Evolutionary conservation across 441 rosid species (phyloP).

Genomic region (Capsella rubella): DNA sequence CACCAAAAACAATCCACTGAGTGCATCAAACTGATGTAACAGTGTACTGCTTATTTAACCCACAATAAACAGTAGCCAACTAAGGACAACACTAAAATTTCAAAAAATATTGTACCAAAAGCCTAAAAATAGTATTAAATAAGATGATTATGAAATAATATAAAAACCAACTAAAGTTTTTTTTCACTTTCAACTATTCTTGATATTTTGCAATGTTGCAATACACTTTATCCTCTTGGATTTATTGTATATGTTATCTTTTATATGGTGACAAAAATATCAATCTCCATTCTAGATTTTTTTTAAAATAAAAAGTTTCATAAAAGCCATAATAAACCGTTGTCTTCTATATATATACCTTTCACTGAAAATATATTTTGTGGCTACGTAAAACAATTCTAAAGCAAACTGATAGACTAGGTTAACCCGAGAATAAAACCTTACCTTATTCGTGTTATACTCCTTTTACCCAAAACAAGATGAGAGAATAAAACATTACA

Average conservation of each 20-base stretch:
- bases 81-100: background rate
- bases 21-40: background rate
- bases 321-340: background rate
- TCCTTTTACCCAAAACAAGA: background rate
- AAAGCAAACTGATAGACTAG: background rate
- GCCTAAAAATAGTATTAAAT: background rate
- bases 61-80: background rate
- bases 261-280: background rate
- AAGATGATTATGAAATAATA: background rate
- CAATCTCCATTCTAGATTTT: background rate
- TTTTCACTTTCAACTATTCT: background rate
- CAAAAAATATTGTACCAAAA: background rate
- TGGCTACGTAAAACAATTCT: background rate
- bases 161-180: background rate
- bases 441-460: background rate
- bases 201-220: background rate
- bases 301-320: background rate
- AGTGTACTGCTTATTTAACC: background rate
- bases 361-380: background rate
- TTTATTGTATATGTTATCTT: background rate
- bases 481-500: background rate
- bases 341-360: background rate
- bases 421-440: background rate
- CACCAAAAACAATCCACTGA: background rate
- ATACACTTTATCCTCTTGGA: background rate